Evolutionary conservation across 169 alveolate genomes (phyloP), one percentile per base, ranked within the genome.

Genomic region (Plasmodium inui): DNA sequence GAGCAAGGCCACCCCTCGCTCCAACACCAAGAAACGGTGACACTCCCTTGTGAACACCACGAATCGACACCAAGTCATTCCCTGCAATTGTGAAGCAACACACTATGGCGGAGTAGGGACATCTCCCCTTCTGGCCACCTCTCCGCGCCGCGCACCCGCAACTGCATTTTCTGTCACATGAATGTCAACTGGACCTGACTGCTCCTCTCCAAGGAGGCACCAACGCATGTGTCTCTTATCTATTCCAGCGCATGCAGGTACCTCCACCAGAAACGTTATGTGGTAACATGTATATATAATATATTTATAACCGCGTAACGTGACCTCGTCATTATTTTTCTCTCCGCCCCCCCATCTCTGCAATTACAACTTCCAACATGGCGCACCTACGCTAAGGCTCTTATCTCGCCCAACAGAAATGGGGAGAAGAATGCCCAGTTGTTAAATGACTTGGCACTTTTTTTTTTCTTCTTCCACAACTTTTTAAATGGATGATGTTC

Each of bases 1-100:
- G 50, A 39, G 26, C 5, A 88, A 79, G 22, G 28, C 88, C n/a
- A 12, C 88, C 17, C 34, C 93, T 12, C 79, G 72, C 19, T 53
- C 89, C 17, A 88, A 88, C 6, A 1, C 41, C 14, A 67, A 22
- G 76, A 67, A 67, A 10, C 76, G 76, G 0, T 67, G 39, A 67
- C 6, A 12, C 0, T 50, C 8, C 7, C 19, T 12, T 1, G 0
- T 50, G 22, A 50, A 14, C 61, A 14, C 1, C n/a, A 50, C 61
- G 1, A 12, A 12, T 9, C 55, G 10, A 14, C 22, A 12, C 2
- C 8, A 14, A 50, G 8, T 0, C 0, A 50, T 50, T 14, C 19
- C 17, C 12, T 14, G 22, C 61, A 2, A 0, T 12, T 12, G 61
- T 12, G 22, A 50, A 14, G 61, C 61, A 8, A 50, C 22, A 50